Conservation (phyloP, 2,329 filamentous ascomycete genomes). For the Didymella exigua region DNA sequence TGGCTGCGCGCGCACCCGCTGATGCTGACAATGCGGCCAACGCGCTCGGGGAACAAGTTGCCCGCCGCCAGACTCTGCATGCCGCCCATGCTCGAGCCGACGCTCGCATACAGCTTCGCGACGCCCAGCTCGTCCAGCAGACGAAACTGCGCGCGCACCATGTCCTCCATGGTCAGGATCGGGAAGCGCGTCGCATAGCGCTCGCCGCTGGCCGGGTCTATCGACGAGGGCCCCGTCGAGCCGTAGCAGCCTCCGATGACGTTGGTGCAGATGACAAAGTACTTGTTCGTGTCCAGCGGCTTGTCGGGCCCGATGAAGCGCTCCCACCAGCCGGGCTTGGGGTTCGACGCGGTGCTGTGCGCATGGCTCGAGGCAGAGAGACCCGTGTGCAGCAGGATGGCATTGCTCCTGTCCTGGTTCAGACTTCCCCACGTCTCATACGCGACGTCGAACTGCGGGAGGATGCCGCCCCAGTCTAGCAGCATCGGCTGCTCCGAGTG, state of each 20-base stretch:
- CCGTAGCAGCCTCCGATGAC: constrained; percentile 96
- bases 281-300: constrained; percentile 87
- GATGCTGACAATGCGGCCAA: constrained; percentile 83
- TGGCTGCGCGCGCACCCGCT: constrained; percentile 93
- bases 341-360: constrained; percentile 84
- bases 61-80: constrained; percentile 95
- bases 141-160: constrained; percentile 94
- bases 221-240: constrained; percentile 85
- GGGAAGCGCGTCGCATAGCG: constrained; percentile 94
- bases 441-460: constrained; percentile 86
- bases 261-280: constrained; percentile 95
- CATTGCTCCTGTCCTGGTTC: constrained; percentile 82
- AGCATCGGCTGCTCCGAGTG: constrained; percentile 75
- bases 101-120: constrained; percentile 81
- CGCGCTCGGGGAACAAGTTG: constrained; percentile 78
- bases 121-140: constrained; percentile 82
- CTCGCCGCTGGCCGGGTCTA: constrained; percentile 86
- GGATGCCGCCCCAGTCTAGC: constrained; percentile 93
- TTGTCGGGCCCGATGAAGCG: constrained; percentile 91
- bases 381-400: constrained; percentile 89
- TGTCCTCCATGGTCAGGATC: constrained; percentile 93
- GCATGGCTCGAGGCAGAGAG: constrained; percentile 97
- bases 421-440: constrained; percentile 91
- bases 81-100: constrained; percentile 96
- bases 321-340: constrained; percentile 97